phyloP scores from a whole-genome alignment of 257 asterid genomes.

The Lithospermum erythrorhizon region DNA sequence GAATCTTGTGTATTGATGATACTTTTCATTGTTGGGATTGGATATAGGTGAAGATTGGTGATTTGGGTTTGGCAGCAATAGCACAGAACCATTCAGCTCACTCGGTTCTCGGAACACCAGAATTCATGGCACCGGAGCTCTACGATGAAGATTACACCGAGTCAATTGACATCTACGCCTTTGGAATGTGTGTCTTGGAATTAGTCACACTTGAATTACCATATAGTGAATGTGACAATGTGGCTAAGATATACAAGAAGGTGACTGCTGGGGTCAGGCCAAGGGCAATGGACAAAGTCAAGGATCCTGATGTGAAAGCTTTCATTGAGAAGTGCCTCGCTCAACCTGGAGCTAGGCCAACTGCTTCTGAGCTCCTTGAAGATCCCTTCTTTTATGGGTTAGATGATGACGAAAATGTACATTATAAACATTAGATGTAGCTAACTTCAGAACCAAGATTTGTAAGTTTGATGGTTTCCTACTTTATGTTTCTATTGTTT shows the following conservation, averaged over 20 bases:
- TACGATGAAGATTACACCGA: conserved; percentile 69
- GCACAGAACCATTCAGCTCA: conserved; percentile 54
- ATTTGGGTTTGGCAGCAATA: conserved; percentile 59
- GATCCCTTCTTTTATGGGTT: conserved; percentile 60
- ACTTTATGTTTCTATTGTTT: too few relatives aligned
- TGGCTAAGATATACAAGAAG: conserved; percentile 63
- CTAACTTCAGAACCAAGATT: too few relatives aligned
- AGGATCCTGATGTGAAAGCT: conserved; percentile 43
- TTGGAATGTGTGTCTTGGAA: conserved; percentile 83
- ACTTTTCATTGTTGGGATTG: conserved; percentile 4
- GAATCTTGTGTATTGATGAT: not conserved
- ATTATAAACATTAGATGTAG: too few relatives aligned
- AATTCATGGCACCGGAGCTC: conserved; percentile 80
- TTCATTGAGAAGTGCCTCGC: conserved; percentile 74
- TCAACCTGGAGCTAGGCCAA: conserved; percentile 55
- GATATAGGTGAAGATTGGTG: conserved; percentile 73
- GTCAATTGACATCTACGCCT: conserved; percentile 54
- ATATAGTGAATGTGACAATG: conserved; percentile 52
- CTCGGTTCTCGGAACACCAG: conserved; percentile 73
- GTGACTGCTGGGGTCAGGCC: conserved; percentile 66
- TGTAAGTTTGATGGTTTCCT: too few relatives aligned
- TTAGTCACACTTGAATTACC: conserved; percentile 67
- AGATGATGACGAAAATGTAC: conserved; percentile 26
- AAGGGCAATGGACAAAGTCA: conserved; percentile 54
- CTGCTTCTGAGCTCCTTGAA: conserved; percentile 54